Base-by-base conservation (phyloP, 768 basidiomycete genomes). In the Suillus lakei region DNA sequence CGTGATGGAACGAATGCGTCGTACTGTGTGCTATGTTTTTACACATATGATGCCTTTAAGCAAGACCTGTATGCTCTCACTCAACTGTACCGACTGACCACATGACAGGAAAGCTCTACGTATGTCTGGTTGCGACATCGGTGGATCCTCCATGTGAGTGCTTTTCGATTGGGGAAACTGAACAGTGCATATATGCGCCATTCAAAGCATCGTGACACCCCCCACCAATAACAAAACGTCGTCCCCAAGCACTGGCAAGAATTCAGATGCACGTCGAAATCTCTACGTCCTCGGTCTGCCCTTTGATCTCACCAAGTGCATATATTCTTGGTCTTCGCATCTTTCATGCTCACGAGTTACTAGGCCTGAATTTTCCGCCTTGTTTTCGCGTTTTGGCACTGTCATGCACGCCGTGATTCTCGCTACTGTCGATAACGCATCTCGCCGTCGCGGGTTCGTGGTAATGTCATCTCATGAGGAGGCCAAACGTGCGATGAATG, bases 221-320 rank as follows among this genome's bases (percentile, higher is more conserved):
- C 48, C 59, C 26, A 32, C 53, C 36, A 54, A 36, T 26, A 32
- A 67, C 12, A 26, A 32, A n/a, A 43, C 4, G 46, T 65, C 60
- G 7, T 3, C 44, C 2, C 69, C 66, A 10, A 46, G 55, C 68
- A 73, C 66, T 69, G 68, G 61, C 67, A 69, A 73, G 36, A 68
- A 78, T 32, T 67, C 78, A 61, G 83, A 88, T 69, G 21, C 43
- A 48, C 90, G 92, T 60, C 85, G 92, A 64, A 95, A 95, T 72
- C 85, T 95, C 48, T 95, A 95, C 69, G 92, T 93, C 46, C 87
- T 95, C 32, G 93, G 92, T 16, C 77, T 95, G 61, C 93, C 93
- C 7, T 93, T 93, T 71, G 89, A 91, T 70, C 82, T 94, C 39
- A 88, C 89, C 21, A 91, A 92, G 92, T 92, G 71, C 61, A 84